Evolutionary conservation across 306 rosid genomes (phyloP).

Genomic region (Phaseolus lunatus): DNA sequence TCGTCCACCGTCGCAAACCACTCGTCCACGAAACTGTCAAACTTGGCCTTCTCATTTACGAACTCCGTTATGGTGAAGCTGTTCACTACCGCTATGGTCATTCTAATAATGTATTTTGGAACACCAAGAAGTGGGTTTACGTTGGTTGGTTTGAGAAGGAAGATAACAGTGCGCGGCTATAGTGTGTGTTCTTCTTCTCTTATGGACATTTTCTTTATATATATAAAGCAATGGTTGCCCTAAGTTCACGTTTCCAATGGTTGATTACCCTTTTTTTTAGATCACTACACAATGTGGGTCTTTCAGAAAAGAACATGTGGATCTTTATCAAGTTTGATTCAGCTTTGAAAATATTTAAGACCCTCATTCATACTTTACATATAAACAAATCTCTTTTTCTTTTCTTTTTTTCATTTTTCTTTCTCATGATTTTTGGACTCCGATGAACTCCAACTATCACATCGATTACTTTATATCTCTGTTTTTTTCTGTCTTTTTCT

Average conservation of each 20-base stretch:
- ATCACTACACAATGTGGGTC: neutral
- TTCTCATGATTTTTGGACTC: no score
- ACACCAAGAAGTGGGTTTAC: neutral
- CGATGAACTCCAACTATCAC: no score
- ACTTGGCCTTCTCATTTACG: conserved; percentile 47
- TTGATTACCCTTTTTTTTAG: conserved; percentile 51
- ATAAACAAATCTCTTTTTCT: no score
- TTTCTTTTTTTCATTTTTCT: no score
- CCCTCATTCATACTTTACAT: no score
- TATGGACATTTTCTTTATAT: neutral
- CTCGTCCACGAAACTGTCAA: conserved; percentile 50
- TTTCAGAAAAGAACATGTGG: no score
- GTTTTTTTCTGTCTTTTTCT: no score
- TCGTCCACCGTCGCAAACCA: conserved; percentile 54
- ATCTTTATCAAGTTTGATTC: no score
- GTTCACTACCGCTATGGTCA: conserved; percentile 57
- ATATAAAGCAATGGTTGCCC: conserved; percentile 42
- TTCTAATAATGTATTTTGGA: conserved; percentile 1
- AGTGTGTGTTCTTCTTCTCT: neutral
- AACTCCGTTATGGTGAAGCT: conserved; percentile 52
- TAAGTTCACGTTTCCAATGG: conserved; percentile 41
- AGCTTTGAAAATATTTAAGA: no score
- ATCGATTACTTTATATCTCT: no score
- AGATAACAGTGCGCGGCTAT: neutral
- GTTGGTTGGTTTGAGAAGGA: neutral